Conservation (phyloP, 495 filamentous ascomycete genomes). For the Aspergillus steynii region DNA sequence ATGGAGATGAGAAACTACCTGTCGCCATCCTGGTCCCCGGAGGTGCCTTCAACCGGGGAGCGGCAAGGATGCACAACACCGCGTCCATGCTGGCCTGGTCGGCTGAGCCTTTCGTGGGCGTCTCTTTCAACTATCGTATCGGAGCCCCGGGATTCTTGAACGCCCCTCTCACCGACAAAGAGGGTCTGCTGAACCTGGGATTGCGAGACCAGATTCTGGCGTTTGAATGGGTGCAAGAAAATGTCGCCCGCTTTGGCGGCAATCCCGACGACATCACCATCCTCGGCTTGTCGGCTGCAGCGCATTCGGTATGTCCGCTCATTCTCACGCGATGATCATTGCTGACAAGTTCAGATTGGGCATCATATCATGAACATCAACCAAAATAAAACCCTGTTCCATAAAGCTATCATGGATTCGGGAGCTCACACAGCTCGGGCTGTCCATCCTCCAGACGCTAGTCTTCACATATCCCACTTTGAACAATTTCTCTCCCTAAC, state of each 20-base stretch:
- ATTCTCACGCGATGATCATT: background rate
- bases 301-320: conserved; percentile 52
- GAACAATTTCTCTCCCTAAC: conserved; percentile 53
- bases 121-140: conserved; percentile 62
- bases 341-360: conserved; percentile 48
- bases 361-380: conserved; percentile 61
- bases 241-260: conserved; percentile 59
- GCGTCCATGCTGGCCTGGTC: conserved; percentile 58
- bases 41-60: too few relatives aligned
- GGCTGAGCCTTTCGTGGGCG: conserved; percentile 52
- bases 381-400: conserved; percentile 44
- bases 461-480: conserved; percentile 59
- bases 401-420: conserved; percentile 64
- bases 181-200: conserved; percentile 61
- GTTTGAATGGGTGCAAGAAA: conserved; percentile 62
- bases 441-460: conserved; percentile 55
- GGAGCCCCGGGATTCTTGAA: conserved; percentile 67
- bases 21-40: too few relatives aligned
- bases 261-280: conserved; percentile 62
- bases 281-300: conserved; percentile 64
- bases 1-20: too few relatives aligned
- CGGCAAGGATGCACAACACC: conserved; percentile 29
- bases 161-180: conserved; percentile 47
- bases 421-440: conserved; percentile 62
- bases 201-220: conserved; percentile 60